Evolutionary conservation across 169 alveolate species (phyloP).

Genomic region (Sarcocystis neurona): DNA sequence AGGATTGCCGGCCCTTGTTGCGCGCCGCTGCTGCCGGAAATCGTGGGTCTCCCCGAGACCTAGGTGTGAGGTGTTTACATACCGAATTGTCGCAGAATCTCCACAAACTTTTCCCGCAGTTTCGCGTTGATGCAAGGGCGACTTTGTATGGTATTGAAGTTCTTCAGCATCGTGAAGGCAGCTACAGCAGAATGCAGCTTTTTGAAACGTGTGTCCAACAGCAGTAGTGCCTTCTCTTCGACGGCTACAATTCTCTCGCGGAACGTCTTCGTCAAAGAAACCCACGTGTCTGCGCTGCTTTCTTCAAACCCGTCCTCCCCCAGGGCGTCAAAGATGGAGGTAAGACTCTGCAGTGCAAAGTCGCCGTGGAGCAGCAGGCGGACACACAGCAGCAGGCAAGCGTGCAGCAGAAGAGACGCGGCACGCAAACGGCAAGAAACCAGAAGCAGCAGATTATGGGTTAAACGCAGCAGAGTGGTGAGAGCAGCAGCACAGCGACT

Average conservation of each 20-base stretch:
- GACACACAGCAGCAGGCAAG: not conserved
- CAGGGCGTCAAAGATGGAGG: constrained; percentile 76
- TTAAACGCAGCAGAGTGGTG: too few species aligned
- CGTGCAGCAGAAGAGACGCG: not conserved
- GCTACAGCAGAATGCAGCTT: constrained; percentile 91
- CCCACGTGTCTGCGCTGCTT: constrained; percentile 78
- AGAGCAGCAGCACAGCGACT: too few species aligned
- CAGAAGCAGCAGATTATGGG: too few species aligned
- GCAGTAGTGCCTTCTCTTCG: constrained; percentile 83
- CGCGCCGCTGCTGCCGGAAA: too few species aligned
- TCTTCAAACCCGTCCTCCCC: constrained; percentile 81
- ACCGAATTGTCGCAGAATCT: constrained; percentile 83
- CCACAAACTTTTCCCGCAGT: constrained; percentile 88
- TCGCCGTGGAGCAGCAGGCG: too few species aligned
- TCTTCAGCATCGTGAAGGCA: constrained; percentile 90
- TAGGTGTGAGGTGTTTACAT: constrained; percentile 14
- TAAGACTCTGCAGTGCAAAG: constrained; percentile 57
- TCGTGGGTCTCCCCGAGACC: too few species aligned
- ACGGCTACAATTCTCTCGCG: constrained; percentile 79
- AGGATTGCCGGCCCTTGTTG: too few species aligned
- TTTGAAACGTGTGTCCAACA: constrained; percentile 73
- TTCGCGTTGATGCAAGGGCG: constrained; percentile 85
- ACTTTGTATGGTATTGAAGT: constrained; percentile 88
- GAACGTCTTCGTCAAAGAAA: constrained; percentile 77
- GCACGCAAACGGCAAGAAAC: not conserved